A percentile compares a stretch with the other conserved stretches of the same genome.
Evolutionary conservation across 2,329 filamentous ascomycete genomes (phyloP).

Genomic region (Karstenula rhodostoma): DNA sequence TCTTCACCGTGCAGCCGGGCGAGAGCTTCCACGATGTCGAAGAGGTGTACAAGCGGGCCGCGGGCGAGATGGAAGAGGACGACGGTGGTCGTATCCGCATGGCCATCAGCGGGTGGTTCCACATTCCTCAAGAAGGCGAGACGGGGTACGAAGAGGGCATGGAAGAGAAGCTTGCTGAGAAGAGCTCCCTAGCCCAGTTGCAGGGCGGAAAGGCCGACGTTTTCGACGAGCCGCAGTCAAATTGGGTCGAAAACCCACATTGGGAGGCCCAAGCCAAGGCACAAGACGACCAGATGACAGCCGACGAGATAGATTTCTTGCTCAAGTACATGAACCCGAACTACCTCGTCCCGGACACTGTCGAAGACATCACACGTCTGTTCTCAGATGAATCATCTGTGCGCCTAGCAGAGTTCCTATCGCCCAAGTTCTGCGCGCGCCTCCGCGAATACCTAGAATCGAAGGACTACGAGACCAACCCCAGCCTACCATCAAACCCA

Average conservation of each 20-base stretch:
- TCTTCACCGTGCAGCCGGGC: conserved; percentile 98
- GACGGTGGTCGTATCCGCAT: conserved; percentile 85
- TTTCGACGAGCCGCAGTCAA: conserved; percentile 80
- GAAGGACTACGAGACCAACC: conserved; percentile 53
- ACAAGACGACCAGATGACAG: conserved; percentile 69
- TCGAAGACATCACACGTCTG: conserved; percentile 79
- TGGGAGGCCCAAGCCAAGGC: conserved; percentile 50
- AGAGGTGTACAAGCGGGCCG: conserved; percentile 81
- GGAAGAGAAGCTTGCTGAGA: conserved; percentile 86
- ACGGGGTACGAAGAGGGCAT: conserved; percentile 88
- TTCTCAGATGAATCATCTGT: conserved; percentile 87
- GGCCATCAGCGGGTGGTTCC: conserved; percentile 99
- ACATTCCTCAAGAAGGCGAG: conserved; percentile 94
- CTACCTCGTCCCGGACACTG: conserved; percentile 90
- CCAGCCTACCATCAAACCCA: conserved; percentile 50
- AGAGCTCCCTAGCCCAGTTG: conserved; percentile 90
- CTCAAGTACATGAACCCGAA: conserved; percentile 89
- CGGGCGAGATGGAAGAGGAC: conserved; percentile 67
- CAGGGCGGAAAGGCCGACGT: conserved; percentile 85
- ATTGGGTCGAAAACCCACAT: conserved; percentile 57
- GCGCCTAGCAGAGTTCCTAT: conserved; percentile 80
- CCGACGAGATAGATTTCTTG: conserved; percentile 85
- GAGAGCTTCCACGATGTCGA: conserved; percentile 99
- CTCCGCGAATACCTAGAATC: conserved; percentile 76
- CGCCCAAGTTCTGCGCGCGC: conserved; percentile 75